phyloP scores from a whole-genome alignment of 2,329 filamentous ascomycete genomes.

The Phialocephala subalpina region DNA sequence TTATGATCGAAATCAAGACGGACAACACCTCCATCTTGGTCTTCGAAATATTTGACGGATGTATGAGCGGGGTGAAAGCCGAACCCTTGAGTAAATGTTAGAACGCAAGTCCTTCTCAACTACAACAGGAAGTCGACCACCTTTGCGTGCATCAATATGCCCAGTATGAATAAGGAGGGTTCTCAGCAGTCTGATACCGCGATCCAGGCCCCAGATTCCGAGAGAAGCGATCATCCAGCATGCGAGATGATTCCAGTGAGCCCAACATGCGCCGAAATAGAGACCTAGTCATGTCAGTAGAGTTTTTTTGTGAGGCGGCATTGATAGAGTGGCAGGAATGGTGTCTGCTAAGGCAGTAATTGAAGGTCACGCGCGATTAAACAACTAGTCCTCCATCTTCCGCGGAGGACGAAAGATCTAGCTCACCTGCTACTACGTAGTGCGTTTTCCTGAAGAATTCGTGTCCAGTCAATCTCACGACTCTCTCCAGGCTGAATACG shows the following conservation, averaged over 20 bases:
- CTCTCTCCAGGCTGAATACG: constrained; percentile 63
- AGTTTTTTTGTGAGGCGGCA: too few relatives aligned
- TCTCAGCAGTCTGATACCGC: constrained; percentile 64
- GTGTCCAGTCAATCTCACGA: constrained; percentile 73
- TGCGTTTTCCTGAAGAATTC: constrained; percentile 81
- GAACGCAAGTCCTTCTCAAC: not conserved
- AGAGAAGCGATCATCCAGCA: constrained; percentile 75
- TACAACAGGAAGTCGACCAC: constrained; percentile 23
- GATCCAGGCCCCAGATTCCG: constrained; percentile 70
- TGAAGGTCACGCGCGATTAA: too few relatives aligned
- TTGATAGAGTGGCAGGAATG: too few relatives aligned
- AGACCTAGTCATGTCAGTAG: constrained; percentile 50
- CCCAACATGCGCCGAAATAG: constrained; percentile 80
- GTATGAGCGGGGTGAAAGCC: constrained; percentile 65
- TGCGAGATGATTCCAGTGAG: constrained; percentile 73
- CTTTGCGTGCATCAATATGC: constrained; percentile 49
- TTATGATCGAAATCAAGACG: constrained; percentile 73
- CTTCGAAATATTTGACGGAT: constrained; percentile 55
- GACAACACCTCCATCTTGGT: constrained; percentile 67
- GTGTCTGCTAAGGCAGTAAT: too few relatives aligned
- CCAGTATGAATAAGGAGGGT: constrained; percentile 68
- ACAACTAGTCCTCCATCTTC: not conserved
- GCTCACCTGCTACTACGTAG: constrained; percentile 67
- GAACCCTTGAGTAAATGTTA: constrained; percentile 46
- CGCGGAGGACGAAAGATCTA: not conserved